A percentile compares a stretch with the other conserved stretches of the same genome.
These are phyloP conservation scores for Seiridium cupressi DNA, from an alignment of 2,329 filamentous ascomycete genomes.

Conservation along the genomic window DNA sequence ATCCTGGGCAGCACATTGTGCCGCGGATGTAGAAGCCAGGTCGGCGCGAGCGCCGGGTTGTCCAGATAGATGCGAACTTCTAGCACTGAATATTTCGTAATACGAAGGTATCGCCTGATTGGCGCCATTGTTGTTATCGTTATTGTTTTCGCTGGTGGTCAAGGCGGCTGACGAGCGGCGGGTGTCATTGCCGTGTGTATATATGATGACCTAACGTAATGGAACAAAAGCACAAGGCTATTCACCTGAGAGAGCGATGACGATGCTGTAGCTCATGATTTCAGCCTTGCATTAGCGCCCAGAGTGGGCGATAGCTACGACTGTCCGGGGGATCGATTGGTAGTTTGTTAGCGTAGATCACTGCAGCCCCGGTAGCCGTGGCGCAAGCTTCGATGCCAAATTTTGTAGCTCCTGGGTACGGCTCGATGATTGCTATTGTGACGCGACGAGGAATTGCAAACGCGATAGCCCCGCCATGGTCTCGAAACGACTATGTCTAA, in stretches of 20 bases:
- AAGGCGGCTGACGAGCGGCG: background rate
- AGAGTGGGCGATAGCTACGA: background rate
- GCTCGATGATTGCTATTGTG: background rate
- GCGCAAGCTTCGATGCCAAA: background rate
- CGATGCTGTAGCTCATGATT: background rate
- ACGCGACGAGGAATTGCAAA: background rate
- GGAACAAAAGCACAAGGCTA: background rate
- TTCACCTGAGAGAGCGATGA: background rate
- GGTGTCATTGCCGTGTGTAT: too few relatives aligned
- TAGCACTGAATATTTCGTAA: conserved; percentile 91
- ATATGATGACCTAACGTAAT: too few relatives aligned
- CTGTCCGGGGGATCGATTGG: background rate
- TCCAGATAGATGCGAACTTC: conserved; percentile 96
- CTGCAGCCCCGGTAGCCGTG: background rate
- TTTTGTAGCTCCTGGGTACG: background rate
- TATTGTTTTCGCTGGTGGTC: background rate
- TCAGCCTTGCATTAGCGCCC: conserved; percentile 4
- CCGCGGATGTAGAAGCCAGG: conserved; percentile 79
- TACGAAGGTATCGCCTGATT: conserved; percentile 83
- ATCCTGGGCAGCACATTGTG: conserved; percentile 77
- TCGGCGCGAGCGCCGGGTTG: conserved; percentile 76
- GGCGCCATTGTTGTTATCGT: conserved; percentile 65
- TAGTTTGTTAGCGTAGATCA: background rate
- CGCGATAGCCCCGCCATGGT: conserved; percentile 6
- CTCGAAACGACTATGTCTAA: conserved; percentile 11